Evolutionary conservation across 495 filamentous ascomycete genomes (phyloP), one percentile per base, ranked within the genome.

Genomic region (Choiromyces venosus): DNA sequence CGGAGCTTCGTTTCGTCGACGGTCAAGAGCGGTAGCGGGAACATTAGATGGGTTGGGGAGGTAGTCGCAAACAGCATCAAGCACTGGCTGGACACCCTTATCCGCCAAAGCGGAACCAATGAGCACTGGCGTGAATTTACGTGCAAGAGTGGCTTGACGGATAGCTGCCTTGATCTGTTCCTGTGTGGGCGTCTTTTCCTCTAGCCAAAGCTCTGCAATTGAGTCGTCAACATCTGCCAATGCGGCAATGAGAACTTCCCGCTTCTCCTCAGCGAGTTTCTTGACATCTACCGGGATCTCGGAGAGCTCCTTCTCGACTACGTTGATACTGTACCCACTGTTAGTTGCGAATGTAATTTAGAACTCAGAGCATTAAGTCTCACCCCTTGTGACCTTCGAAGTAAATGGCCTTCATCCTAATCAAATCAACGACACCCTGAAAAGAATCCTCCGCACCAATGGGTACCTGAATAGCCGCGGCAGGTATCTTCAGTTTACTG

Each of bases 161-260:
- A 98, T 94, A 33, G 96, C 96, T 46, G 89, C 90, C 83, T 92
- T 94, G 77, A 99, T 89, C 84, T 98, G 94, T 42, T 88, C 85
- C 19, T 85, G 83, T 0, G 90, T 90, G 12, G 96, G 96, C 44
- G 86, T 89, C 71, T 84, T 79, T 83, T 98, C 96, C 2, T 96
- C 93, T 25, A 99, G 84, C 87, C 94, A 99, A 67, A 97, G 86
- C 82, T 99, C 94, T 25, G 95, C 96, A 39, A 99, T 97, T 84
- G 98, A 94, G 74, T 98, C 96, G 80, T 99, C 96, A 38, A 98
- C 94, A 83, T 99, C 96, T 38, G 96, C 96, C 56, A 99, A 86
- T 71, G 93, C 95, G 84, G 98, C 96, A 70, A 99, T 95, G 61
- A 99, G 86, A 79, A 92, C 90, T 73, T 86, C 87, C 46, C 93